These are phyloP conservation scores for Aspergillus ochraceoroseus DNA, from an alignment of 2,329 filamentous ascomycete species.

Conservation along the genomic window DNA sequence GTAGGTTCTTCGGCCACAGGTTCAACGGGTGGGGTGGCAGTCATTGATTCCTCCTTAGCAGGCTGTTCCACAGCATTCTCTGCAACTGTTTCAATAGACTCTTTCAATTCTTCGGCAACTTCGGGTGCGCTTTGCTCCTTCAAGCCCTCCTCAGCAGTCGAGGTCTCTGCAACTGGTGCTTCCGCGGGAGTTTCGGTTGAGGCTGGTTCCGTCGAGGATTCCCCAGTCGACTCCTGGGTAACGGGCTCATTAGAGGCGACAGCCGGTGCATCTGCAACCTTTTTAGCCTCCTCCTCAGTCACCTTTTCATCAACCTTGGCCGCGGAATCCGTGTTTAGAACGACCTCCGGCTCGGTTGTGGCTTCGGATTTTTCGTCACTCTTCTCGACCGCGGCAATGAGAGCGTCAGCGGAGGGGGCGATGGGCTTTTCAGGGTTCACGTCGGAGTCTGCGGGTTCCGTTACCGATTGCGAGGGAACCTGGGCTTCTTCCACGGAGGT, in stretches of 20 bases:
- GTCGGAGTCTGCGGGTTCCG: conserved; percentile 2
- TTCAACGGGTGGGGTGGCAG: neutral
- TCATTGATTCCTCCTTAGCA: neutral
- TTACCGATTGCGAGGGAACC: conserved; percentile 2
- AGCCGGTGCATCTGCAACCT: conserved; percentile 2
- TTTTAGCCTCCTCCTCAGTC: conserved; percentile 9
- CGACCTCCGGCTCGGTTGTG: conserved; percentile 2
- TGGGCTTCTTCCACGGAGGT: conserved; percentile 1
- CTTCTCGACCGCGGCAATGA: neutral
- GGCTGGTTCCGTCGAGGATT: conserved; percentile 3
- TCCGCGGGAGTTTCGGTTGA: conserved; percentile 4
- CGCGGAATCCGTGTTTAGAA: neutral
- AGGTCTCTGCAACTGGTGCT: conserved; percentile 2
- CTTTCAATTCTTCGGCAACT: neutral
- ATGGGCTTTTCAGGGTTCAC: conserved; percentile 3
- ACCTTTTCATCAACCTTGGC: conserved; percentile 4
- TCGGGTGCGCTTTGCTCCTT: conserved; percentile 4
- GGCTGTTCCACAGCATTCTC: too few species aligned
- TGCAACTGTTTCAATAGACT: neutral
- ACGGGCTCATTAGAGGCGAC: conserved; percentile 9
- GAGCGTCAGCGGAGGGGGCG: neutral
- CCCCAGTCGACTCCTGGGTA: conserved; percentile 8
- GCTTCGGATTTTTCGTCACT: conserved; percentile 3
- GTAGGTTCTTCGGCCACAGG: neutral
- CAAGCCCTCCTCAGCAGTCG: conserved; percentile 1